Conservation (phyloP, 2,329 filamentous ascomycete genomes). For the Sarocladium strictum region DNA sequence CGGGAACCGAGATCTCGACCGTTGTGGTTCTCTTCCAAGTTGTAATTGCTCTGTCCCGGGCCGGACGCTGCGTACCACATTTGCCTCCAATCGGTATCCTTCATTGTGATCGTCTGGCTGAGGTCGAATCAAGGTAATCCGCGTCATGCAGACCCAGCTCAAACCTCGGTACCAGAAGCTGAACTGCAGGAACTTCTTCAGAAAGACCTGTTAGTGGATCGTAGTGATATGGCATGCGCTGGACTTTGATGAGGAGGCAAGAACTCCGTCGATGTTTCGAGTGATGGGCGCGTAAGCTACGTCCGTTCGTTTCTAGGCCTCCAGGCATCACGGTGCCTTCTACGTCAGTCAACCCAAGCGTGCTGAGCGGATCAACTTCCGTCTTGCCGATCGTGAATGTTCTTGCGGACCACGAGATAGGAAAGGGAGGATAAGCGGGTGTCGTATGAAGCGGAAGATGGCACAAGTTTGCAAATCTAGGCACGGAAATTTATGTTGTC, state of each 20-base stretch:
- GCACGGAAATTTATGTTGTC: too few relatives aligned
- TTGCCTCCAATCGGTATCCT: neutral
- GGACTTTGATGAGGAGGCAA: neutral
- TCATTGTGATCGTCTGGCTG: neutral
- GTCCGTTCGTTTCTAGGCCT: neutral
- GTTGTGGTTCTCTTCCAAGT: neutral
- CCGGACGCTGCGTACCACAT: neutral
- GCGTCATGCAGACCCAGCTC: neutral
- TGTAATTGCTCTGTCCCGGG: neutral
- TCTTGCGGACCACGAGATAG: too few relatives aligned
- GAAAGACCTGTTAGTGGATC: neutral
- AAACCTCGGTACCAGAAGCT: neutral
- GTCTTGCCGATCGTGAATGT: slow-evolving; percentile 2
- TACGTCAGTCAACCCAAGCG: neutral
- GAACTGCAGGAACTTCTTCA: neutral
- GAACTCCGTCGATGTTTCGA: neutral
- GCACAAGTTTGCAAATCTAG: too few relatives aligned
- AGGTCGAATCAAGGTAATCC: neutral
- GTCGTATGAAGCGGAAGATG: too few relatives aligned
- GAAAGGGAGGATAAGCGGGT: too few relatives aligned
- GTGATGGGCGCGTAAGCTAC: neutral
- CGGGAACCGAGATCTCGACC: slow-evolving; percentile 1
- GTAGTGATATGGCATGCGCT: neutral
- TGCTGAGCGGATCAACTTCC: neutral
- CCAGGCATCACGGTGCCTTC: neutral